phyloP scores from a whole-genome alignment of 208 protist species.

The Trypanosoma brucei region DNA sequence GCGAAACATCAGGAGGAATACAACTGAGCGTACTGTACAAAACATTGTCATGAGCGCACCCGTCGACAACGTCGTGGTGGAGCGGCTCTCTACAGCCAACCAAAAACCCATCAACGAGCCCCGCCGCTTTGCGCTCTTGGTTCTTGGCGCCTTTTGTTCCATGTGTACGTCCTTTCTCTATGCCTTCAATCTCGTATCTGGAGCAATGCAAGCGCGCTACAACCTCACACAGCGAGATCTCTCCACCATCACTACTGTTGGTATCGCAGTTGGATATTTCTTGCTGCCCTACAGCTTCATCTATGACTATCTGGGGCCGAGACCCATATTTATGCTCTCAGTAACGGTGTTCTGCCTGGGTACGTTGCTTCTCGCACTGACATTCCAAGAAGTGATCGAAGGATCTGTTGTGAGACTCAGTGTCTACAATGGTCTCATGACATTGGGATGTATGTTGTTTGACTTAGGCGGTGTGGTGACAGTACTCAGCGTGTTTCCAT shows the following conservation, averaged over 20 bases:
- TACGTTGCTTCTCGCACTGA: slow-evolving; percentile 36
- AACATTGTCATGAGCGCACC: no score
- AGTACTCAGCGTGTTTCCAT: slow-evolving; percentile 40
- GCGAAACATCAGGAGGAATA: no score
- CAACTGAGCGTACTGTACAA: no score
- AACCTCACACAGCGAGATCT: slow-evolving; percentile 53
- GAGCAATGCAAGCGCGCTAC: slow-evolving; percentile 21
- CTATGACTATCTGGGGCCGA: slow-evolving; percentile 46
- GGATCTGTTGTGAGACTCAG: slow-evolving; percentile 25
- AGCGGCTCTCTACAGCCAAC: slow-evolving; percentile 19
- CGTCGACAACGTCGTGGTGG: slow-evolving; percentile 24
- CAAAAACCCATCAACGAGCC: slow-evolving; percentile 13
- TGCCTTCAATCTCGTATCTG: slow-evolving; percentile 61
- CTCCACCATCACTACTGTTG: slow-evolving; percentile 55
- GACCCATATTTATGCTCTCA: slow-evolving; percentile 26
- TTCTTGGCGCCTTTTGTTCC: slow-evolving; percentile 13
- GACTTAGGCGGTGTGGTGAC: slow-evolving; percentile 50
- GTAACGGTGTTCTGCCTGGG: slow-evolving; percentile 30
- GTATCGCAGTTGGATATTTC: slow-evolving; percentile 37
- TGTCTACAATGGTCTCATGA: slow-evolving; percentile 53
- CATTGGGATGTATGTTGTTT: slow-evolving; percentile 43
- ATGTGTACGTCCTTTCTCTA: slow-evolving; percentile 35
- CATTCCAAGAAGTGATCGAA: slow-evolving; percentile 33
- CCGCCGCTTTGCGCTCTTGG: slow-evolving; percentile 27
- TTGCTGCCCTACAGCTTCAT: slow-evolving; percentile 43